Conservation (phyloP, 345 rosid species). For the rapeseed (Brassica napus) region DNA sequence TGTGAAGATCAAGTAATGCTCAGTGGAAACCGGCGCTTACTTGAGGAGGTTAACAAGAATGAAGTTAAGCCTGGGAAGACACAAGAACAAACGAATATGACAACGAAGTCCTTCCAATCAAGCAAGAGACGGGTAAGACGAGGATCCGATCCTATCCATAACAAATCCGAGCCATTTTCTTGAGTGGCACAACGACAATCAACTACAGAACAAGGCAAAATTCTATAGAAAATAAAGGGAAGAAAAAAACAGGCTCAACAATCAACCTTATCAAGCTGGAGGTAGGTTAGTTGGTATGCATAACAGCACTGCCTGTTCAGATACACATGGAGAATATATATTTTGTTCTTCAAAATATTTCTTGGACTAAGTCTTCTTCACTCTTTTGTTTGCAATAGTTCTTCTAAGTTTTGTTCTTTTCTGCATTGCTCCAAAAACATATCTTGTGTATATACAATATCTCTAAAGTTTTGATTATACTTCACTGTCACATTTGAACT, state of each 20-base stretch:
- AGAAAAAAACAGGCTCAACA: not conserved
- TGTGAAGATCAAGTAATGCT: slow-evolving; percentile 34
- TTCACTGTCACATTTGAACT: slow-evolving; percentile 5
- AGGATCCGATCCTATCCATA: slow-evolving; percentile 92
- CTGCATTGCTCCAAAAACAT: slow-evolving; percentile 33
- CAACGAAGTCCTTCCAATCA: slow-evolving; percentile 56
- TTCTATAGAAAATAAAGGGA: slow-evolving; percentile 27
- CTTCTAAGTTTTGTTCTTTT: slow-evolving; percentile 36
- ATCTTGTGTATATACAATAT: slow-evolving; percentile 25
- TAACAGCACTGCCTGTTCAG: slow-evolving; percentile 42
- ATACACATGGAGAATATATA: slow-evolving; percentile 32
- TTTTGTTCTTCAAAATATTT: slow-evolving; percentile 23
- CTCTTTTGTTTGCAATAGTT: slow-evolving; percentile 32
- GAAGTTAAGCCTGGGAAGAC: slow-evolving; percentile 42
- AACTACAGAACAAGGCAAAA: slow-evolving; percentile 33
- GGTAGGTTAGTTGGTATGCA: slow-evolving; percentile 42
- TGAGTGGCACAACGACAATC: slow-evolving; percentile 37
- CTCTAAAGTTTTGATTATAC: slow-evolving; percentile 22
- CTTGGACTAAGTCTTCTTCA: slow-evolving; percentile 17
- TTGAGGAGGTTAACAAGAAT: slow-evolving; percentile 42
- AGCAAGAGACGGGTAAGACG: slow-evolving; percentile 73
- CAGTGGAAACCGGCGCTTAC: slow-evolving; percentile 40
- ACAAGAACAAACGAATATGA: slow-evolving; percentile 39
- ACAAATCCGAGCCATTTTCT: slow-evolving; percentile 49
- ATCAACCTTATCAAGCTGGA: slow-evolving; percentile 33